Conservation (phyloP, 2,329 filamentous ascomycete species). For the Capronia americana region DNA sequence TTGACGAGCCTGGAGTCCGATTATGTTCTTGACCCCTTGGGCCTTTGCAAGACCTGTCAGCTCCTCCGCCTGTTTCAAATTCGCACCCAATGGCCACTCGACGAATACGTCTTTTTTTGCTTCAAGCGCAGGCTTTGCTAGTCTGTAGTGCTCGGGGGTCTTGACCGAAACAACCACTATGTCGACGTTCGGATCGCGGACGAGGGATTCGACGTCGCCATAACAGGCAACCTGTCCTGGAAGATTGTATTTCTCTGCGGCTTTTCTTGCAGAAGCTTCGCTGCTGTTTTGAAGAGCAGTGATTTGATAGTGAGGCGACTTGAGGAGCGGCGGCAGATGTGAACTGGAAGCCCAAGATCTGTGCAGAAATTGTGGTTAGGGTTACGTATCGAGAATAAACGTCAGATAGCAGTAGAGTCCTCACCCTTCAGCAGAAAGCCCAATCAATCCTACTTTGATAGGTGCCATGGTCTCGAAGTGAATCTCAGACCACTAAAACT, state of each 20-base stretch:
- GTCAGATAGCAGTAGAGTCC: neutral
- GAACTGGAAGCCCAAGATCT: constrained; percentile 28
- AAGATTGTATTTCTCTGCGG: constrained; percentile 53
- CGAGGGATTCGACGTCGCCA: constrained; percentile 50
- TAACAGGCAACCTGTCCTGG: constrained; percentile 54
- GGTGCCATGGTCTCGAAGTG: constrained; percentile 24
- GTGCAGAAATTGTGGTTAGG: neutral
- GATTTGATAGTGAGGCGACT: constrained; percentile 22
- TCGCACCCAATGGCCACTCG: constrained; percentile 65
- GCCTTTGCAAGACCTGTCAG: constrained; percentile 47
- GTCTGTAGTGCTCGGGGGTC: constrained; percentile 59
- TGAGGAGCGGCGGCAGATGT: constrained; percentile 18
- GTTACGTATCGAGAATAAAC: neutral
- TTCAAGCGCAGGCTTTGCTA: constrained; percentile 54
- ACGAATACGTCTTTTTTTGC: constrained; percentile 62
- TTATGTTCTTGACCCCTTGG: constrained; percentile 49
- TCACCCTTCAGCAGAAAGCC: constrained; percentile 28
- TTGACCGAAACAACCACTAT: constrained; percentile 62
- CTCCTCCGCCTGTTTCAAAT: constrained; percentile 49
- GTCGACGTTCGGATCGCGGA: constrained; percentile 58
- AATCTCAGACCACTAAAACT: neutral
- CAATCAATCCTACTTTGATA: constrained; percentile 24
- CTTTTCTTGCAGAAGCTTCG: constrained; percentile 50
- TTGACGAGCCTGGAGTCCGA: constrained; percentile 60
- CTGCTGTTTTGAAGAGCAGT: constrained; percentile 51